These are phyloP conservation scores for Glycine soja DNA, from an alignment of 306 rosid species.

Conservation along the genomic window DNA sequence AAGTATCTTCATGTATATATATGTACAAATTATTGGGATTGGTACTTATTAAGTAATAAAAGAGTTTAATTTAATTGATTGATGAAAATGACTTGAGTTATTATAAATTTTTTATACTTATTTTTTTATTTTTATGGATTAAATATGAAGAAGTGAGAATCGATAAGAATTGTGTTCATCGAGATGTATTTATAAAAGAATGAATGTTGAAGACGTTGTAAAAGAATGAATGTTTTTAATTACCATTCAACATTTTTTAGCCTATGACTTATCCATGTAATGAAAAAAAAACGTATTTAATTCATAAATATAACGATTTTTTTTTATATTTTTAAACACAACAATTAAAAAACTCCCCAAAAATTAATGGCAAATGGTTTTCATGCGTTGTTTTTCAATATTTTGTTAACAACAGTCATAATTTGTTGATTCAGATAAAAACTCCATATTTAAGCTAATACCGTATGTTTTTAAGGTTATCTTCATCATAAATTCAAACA, in stretches of 20 bases:
- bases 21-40: too few species aligned
- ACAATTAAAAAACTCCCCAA: background rate
- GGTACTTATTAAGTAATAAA: too few species aligned
- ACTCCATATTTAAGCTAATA: constrained; percentile 72
- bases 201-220: background rate
- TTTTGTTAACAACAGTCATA: background rate
- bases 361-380: background rate
- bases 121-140: background rate
- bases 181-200: background rate
- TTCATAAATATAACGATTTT: background rate
- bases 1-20: too few species aligned
- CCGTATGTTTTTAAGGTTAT: constrained; percentile 68
- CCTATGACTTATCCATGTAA: background rate
- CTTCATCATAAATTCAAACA: background rate
- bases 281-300: too few species aligned
- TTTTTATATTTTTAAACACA: background rate
- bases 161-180: constrained; percentile 11
- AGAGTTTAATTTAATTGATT: too few species aligned
- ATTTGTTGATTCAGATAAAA: too few species aligned
- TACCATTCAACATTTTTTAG: background rate
- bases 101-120: too few species aligned
- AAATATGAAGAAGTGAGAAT: background rate
- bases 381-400: background rate
- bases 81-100: too few species aligned
- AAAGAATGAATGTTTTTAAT: background rate